Percentiles rank a stretch among this genome's conserved stretches.
Conservation (phyloP, 345 rosid genomes). For the Salix purpurea region DNA sequence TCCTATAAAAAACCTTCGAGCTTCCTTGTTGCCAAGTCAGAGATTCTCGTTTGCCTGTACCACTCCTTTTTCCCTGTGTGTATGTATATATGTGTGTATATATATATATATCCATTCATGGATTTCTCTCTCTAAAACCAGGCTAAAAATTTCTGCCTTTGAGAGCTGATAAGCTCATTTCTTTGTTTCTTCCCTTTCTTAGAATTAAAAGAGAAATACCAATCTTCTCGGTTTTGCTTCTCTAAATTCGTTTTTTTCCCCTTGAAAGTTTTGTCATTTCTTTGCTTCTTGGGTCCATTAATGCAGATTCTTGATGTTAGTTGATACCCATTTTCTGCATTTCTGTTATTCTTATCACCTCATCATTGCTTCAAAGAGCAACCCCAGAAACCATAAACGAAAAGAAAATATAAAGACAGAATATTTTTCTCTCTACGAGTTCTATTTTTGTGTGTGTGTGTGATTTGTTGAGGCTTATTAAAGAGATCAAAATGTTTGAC, state of each 20-base stretch:
- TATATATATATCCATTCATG: neutral
- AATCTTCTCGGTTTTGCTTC: neutral
- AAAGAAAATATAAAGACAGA: neutral
- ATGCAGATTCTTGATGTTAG: conserved; percentile 21
- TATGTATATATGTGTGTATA: no score
- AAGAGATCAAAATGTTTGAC: conserved; percentile 19
- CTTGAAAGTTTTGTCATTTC: neutral
- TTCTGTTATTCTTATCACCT: neutral
- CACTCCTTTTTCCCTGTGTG: neutral
- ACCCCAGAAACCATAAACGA: neutral
- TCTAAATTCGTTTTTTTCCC: neutral
- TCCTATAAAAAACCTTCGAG: conserved; percentile 1
- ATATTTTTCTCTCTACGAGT: neutral
- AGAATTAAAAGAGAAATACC: neutral
- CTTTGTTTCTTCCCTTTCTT: neutral
- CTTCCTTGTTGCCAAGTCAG: neutral
- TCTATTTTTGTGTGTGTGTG: neutral
- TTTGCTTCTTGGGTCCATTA: neutral
- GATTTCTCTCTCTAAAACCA: neutral
- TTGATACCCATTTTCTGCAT: neutral
- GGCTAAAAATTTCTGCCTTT: neutral
- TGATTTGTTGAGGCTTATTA: neutral
- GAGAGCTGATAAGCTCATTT: neutral
- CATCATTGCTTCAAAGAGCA: neutral
- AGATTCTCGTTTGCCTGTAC: conserved; percentile 1